phyloP scores from a whole-genome alignment of 352 stramenopile genomes.

The Globisporangium mamillatum region DNA sequence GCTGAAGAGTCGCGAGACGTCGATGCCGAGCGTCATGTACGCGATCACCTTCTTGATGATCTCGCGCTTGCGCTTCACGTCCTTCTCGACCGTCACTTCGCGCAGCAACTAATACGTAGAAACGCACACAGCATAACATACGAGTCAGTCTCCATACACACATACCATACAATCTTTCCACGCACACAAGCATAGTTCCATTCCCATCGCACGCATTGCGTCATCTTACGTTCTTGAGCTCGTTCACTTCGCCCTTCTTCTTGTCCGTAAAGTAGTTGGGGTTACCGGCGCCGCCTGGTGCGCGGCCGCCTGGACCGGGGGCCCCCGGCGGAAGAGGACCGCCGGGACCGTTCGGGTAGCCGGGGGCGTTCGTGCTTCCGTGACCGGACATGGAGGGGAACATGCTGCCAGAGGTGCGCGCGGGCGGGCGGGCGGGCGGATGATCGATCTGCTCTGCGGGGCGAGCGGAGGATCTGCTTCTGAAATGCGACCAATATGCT shows the following conservation, averaged over 20 bases:
- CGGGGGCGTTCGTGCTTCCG: constrained; percentile 9
- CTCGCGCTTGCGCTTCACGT: constrained; percentile 97
- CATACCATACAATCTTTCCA: constrained; percentile 30
- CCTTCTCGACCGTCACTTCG: constrained; percentile 95
- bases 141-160: background rate
- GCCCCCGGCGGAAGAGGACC: constrained; percentile 5
- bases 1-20: constrained; percentile 98
- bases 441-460: background rate
- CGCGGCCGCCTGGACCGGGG: constrained; percentile 17
- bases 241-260: constrained; percentile 95
- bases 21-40: constrained; percentile 99
- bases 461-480: constrained; percentile 3
- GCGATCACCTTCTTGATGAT: constrained; percentile 99
- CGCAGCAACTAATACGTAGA: constrained; percentile 49
- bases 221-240: constrained; percentile 90
- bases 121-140: background rate
- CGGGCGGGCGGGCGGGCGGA: background rate
- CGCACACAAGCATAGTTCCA: constrained; percentile 26
- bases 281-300: constrained; percentile 37
- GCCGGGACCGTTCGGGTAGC: constrained; percentile 19
- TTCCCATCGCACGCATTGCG: background rate
- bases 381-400: constrained; percentile 32
- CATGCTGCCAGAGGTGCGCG: constrained; percentile 25
- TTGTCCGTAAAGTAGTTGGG: constrained; percentile 87
- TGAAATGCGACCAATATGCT: background rate